Evolutionary conservation across 192 early-diverging fungal species (phyloP), one percentile per base, ranked within the genome.

Genomic region (Globomyces pollinis-pini): DNA sequence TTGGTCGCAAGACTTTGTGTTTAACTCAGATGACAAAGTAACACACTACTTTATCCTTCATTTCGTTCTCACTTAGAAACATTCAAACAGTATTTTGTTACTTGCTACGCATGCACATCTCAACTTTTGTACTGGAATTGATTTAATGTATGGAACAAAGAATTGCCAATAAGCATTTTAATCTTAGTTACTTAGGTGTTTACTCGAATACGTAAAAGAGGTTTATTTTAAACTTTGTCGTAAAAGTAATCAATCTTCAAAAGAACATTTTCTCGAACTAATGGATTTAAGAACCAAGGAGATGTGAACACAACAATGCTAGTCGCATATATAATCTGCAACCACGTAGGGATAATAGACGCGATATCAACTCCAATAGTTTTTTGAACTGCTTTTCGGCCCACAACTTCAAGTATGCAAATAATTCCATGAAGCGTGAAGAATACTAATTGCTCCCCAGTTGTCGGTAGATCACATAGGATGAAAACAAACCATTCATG

Each of bases 401-500:
- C 23, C 6, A 47, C 5, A 8, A 47, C 44, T 51, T 51, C 50
- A 34, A 51, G 9, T 15, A 24, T 51, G 31, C 30, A 51, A 8
- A 51, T 51, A 31, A 51, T 16, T 30, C 21, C 50, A 0, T 51
- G 50, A 3, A 51, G 21, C 4, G 50, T 51, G 16, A 51, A 51
- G 50, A 51, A 51, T 15, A 24, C 28, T 3, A 51, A 24, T 33
- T 51, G 50, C 16, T 51, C 50, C 4, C 13, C 30, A 8, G 50
- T 51, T 13, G 50, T 16, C 33, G 50, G 50, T 16, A n/a, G 15
- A 2, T 30, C 28, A 20, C 30, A 33, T 34, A 57, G 6, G 8
- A 44, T 44, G 3, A 39, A 30, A 21, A 57, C 41, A 16, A 29
- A 39, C 55, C 55, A 57, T 33, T 57, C 55, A 38, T 57, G 55